Evolutionary conservation across 179 eudicot species (phyloP).

Genomic region (Beta macrorhiza): DNA sequence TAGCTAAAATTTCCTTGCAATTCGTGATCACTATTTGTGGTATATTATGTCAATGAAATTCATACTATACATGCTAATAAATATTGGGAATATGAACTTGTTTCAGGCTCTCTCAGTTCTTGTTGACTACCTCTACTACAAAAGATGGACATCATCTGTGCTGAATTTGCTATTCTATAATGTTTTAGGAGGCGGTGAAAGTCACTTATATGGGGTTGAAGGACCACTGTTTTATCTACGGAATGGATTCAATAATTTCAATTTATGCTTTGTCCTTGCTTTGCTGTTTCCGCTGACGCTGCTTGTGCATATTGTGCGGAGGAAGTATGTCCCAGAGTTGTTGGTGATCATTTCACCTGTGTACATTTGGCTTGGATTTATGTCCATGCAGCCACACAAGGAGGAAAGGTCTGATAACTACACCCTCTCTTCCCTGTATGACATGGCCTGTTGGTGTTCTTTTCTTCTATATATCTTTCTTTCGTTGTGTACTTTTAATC

Average conservation of each 20-base stretch:
- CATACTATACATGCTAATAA: background rate
- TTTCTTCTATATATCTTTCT: background rate
- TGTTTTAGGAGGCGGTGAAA: slow-evolving; percentile 94
- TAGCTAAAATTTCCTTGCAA: background rate
- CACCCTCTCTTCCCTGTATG: background rate
- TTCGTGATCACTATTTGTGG: background rate
- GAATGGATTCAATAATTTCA: slow-evolving; percentile 95
- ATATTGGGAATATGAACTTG: background rate
- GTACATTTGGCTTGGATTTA: slow-evolving; percentile 89
- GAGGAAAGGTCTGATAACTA: slow-evolving; percentile 74
- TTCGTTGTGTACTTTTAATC: background rate
- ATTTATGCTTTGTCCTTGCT: slow-evolving; percentile 81
- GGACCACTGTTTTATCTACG: slow-evolving; percentile 75
- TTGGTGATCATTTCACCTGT: slow-evolving; percentile 69
- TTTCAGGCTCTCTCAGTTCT: slow-evolving; percentile 68
- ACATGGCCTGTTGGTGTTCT: background rate
- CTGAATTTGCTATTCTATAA: slow-evolving; percentile 79
- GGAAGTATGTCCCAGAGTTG: slow-evolving; percentile 78
- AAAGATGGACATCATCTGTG: slow-evolving; percentile 90
- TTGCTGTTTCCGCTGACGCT: slow-evolving; percentile 66
- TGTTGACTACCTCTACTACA: slow-evolving; percentile 68
- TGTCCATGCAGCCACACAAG: slow-evolving; percentile 98
- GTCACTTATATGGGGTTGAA: slow-evolving; percentile 95
- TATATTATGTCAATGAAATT: background rate
- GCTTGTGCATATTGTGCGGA: slow-evolving; percentile 50